Percentiles rank a stretch among this genome's conserved stretches.
These are phyloP conservation scores for Lentinula sp. DNA, from an alignment of 768 basidiomycete genomes.

Conservation along the genomic window DNA sequence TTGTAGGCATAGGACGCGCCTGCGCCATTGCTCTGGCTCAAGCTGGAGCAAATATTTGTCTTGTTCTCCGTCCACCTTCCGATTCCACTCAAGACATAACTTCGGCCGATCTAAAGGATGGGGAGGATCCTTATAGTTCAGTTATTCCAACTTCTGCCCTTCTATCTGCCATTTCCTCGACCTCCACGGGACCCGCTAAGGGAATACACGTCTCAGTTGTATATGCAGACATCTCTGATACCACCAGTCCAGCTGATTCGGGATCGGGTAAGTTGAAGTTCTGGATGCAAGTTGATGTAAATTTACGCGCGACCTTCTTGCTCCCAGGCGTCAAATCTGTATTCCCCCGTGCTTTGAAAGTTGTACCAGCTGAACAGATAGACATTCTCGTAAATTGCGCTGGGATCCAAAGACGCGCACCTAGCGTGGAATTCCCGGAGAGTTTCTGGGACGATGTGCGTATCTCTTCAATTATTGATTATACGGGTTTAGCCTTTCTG, in stretches of 20 bases:
- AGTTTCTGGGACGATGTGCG: constrained; percentile 63
- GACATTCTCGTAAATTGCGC: constrained; percentile 70
- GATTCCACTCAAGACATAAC: constrained; percentile 7
- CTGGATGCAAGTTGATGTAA: constrained; percentile 16
- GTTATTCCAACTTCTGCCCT: constrained; percentile 5
- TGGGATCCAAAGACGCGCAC: constrained; percentile 52
- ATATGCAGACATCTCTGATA: constrained; percentile 4
- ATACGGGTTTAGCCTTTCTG: constrained; percentile 3
- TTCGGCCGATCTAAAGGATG: constrained; percentile 15
- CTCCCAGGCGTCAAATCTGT: constrained; percentile 32
- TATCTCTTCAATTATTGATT: constrained; percentile 9
- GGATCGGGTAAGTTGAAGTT: constrained; percentile 42
- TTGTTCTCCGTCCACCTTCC: constrained; percentile 31
- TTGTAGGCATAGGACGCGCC: constrained; percentile 43
- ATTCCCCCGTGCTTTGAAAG: constrained; percentile 34
- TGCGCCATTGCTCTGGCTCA: constrained; percentile 43
- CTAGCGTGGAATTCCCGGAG: constrained; percentile 59
- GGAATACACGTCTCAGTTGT: constrained; percentile 6
- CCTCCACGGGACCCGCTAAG: constrained; percentile 2
- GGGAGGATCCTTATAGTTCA: constrained; percentile 5
- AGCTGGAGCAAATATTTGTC: constrained; percentile 42
- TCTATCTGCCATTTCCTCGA: constrained; percentile 3
- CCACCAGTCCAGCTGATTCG: constrained; percentile 30
- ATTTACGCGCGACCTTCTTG: constrained; percentile 23
- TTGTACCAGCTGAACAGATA: constrained; percentile 27